phyloP scores from a whole-genome alignment of 2,329 filamentous ascomycete species.

The Apiospora phragmitis region DNA sequence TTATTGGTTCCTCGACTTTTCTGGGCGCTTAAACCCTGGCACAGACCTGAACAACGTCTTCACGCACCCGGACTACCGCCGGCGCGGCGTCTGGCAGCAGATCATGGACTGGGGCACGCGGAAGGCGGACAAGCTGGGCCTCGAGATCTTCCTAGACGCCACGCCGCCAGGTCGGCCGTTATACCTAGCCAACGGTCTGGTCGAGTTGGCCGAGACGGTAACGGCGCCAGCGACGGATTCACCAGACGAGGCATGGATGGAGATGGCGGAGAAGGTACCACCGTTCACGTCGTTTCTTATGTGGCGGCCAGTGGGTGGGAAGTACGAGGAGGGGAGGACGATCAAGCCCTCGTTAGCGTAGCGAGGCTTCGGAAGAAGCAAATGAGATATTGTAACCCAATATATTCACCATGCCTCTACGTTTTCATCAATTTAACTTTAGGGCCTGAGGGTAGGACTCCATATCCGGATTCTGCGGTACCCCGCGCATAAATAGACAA shows the following conservation, averaged over 20 bases:
- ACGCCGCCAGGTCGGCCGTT: slow-evolving; percentile 1
- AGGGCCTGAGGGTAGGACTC: no score
- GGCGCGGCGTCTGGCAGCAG: slow-evolving; percentile 8
- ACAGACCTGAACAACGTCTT: slow-evolving; percentile 13
- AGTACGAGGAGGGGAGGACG: background rate
- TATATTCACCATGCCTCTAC: no score
- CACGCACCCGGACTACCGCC: slow-evolving; percentile 13
- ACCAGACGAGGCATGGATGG: slow-evolving; percentile 12
- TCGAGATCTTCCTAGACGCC: slow-evolving; percentile 14
- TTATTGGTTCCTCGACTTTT: background rate
- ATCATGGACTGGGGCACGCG: slow-evolving; percentile 12
- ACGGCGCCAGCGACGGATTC: slow-evolving; percentile 1
- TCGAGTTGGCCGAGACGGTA: slow-evolving; percentile 8
- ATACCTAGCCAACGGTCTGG: slow-evolving; percentile 11
- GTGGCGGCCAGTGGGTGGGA: background rate
- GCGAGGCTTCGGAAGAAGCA: no score
- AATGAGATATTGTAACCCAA: no score
- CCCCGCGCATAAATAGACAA: no score
- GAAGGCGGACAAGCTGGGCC: slow-evolving; percentile 12
- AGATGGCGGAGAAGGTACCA: slow-evolving; percentile 3
- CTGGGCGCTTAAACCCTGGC: background rate
- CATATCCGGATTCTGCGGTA: no score
- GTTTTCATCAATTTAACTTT: no score
- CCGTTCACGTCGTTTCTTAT: background rate
- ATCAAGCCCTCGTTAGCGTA: background rate